phyloP scores from a whole-genome alignment of 2,329 filamentous ascomycete species.

The Epichloe sp. region DNA sequence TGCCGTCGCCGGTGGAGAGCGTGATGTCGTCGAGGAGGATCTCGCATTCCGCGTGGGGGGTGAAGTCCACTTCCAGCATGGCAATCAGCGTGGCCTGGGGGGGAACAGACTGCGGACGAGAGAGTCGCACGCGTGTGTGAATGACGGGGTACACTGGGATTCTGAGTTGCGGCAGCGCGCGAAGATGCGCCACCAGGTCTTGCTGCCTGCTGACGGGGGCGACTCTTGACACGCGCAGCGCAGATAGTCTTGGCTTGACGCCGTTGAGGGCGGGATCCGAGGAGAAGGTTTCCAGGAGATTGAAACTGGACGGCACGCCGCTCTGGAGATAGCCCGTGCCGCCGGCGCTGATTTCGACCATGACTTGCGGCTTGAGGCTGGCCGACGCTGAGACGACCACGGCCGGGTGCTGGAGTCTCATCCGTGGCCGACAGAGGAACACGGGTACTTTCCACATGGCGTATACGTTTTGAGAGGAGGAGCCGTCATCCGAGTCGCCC shows the following conservation, averaged over 20 bases:
- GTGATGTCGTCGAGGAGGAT: slow-evolving; percentile 47
- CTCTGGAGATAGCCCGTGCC: slow-evolving; percentile 55
- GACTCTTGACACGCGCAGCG: slow-evolving; percentile 61
- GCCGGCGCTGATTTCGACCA: slow-evolving; percentile 14
- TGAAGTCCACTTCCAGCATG: slow-evolving; percentile 62
- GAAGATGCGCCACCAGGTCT: slow-evolving; percentile 50
- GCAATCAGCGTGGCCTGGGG: slow-evolving; percentile 50
- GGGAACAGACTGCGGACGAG: slow-evolving; percentile 46
- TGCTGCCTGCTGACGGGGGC: slow-evolving; percentile 51
- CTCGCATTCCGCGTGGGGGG: slow-evolving; percentile 53
- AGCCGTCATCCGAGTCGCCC: slow-evolving; percentile 13
- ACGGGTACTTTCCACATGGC: slow-evolving; percentile 48
- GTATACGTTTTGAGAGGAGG: slow-evolving; percentile 29
- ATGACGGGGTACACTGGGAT: slow-evolving; percentile 55
- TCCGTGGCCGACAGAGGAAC: slow-evolving; percentile 44
- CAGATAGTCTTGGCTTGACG: slow-evolving; percentile 54
- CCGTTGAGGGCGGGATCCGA: slow-evolving; percentile 50
- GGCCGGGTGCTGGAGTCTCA: slow-evolving; percentile 52
- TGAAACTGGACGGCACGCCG: slow-evolving; percentile 55
- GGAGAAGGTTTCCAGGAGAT: slow-evolving; percentile 63
- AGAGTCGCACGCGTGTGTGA: slow-evolving; percentile 61
- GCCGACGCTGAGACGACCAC: slow-evolving; percentile 52
- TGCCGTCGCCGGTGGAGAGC: slow-evolving; percentile 43
- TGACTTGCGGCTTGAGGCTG: slow-evolving; percentile 39
- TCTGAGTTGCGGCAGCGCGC: slow-evolving; percentile 47